Evolutionary conservation across 352 stramenopile species (phyloP).

Genomic region (Paralagenidium karlingii): DNA sequence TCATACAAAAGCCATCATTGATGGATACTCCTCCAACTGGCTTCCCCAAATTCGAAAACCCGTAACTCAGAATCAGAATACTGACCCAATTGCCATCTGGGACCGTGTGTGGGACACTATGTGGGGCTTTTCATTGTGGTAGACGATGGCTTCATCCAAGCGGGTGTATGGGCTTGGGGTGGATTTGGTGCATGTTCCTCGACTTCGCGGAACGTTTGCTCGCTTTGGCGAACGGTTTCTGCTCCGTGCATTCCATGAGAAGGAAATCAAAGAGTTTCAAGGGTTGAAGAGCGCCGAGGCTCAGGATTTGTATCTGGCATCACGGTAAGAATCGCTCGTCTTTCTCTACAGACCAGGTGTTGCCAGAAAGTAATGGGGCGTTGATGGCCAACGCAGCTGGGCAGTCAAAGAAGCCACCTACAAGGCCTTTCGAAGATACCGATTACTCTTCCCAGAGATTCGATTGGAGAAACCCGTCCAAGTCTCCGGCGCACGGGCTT

Average conservation of each 20-base stretch:
- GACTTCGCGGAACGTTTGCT: slow-evolving; percentile 32
- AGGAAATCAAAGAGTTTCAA: slow-evolving; percentile 53
- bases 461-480: slow-evolving; percentile 8
- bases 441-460: slow-evolving; percentile 71
- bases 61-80: too few relatives aligned
- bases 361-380: background rate
- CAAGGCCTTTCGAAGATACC: slow-evolving; percentile 73
- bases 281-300: slow-evolving; percentile 14
- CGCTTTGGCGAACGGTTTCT: slow-evolving; percentile 57
- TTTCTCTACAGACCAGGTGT: background rate
- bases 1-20: too few relatives aligned
- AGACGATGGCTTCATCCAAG: slow-evolving; percentile 6
- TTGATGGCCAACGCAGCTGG: slow-evolving; percentile 18
- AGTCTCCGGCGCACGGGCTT: background rate
- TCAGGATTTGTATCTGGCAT: slow-evolving; percentile 47
- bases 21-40: too few relatives aligned
- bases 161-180: slow-evolving; percentile 54
- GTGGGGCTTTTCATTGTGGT: too few relatives aligned
- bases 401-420: slow-evolving; percentile 73
- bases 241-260: slow-evolving; percentile 37
- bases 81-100: too few relatives aligned
- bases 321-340: slow-evolving; percentile 11
- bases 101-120: too few relatives aligned
- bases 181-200: slow-evolving; percentile 49
- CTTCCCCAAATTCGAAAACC: too few relatives aligned